Base-by-base conservation (phyloP, 176 grass and related monocot species). In the Ampelocalamus luodianensis region DNA sequence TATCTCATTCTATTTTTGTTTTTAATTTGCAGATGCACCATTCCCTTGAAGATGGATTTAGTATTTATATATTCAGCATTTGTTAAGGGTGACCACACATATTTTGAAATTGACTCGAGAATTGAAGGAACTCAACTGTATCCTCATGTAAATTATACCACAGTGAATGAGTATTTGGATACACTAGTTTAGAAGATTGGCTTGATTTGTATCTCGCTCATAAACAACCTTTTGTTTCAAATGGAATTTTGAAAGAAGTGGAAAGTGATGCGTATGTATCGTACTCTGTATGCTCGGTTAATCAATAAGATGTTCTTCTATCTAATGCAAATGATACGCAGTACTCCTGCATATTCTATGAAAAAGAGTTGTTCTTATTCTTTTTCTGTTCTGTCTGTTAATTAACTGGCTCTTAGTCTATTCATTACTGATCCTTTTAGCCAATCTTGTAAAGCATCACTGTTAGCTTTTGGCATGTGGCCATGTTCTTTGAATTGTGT, bases 41-140 rank as follows among this genome's bases (percentile, higher is more conserved):
- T 86, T 54, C 90, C 88, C 20, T 83, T 73, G 77, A 96, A 94
- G 77, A 99, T 89, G 90, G 90, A 96, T 58, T 78, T 90, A 48
- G 74, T 92, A 85, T 99, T 99, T 79, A 89, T 99, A 79, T 99
- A 96, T 91, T 99, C 96, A 9, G 68, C 81, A 43, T 96, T 99
- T 83, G 65, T 96, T 56, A 99, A 92, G 74, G 96, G 96, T 10
- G 91, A 99, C 79, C 91, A 99, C 70, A 99, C 90, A 4, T 89
- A 92, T 74, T 99, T 94, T 79, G 73, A 90, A 74, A 86, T 96
- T 51, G 88, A 92, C 63, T 86, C 65, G 0, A 78, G 88, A 72
- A 79, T 50, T 71, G 88, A 95, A 65, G 96, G 89, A 83, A 88
- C 77, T 83, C 82, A 85, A 68, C 71, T 99, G 78, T 99, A 99